Base-by-base conservation (phyloP, 331 rosid genomes). In the Cydonia oblonga region DNA sequence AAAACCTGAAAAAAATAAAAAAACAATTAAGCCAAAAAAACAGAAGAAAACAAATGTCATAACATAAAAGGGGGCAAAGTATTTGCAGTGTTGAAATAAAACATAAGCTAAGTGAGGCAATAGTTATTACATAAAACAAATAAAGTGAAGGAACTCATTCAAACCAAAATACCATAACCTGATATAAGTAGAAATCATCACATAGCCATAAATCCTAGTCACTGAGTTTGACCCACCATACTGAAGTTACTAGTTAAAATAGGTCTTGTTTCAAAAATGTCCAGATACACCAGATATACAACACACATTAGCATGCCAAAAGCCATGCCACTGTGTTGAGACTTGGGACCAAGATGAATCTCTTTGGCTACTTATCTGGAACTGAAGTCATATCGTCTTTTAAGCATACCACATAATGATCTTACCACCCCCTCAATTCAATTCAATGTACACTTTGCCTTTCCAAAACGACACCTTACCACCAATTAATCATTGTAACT, bases 1-100 rank as follows among this genome's bases (percentile, higher is more conserved):
- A 87, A 77, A 89, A 95, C 67, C 99, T 95, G 96, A 28, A 83
- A n/a, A 75, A 2, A 44, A 81, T 66, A 65, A 76, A 0, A 14
- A 16, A 67, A 75, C 64, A 23, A 56, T 71, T 71, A 19, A 68
- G 64, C 49, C 46, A 75, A 79, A 81, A 14, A 10, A 10, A 14
- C 46, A 40, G 1, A 33, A 70, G 65, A 67, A 2, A 61, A 66
- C 32, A 20, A 66, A 54, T n/a, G 60, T 20, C 69, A 60, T 13
- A 26, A 29, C 28, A 51, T 44, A 19, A 65, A n/a, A 69, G 5
- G 8, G 18, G 32, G 18, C 13, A 60, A 64, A 73, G 9, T 46
- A 61, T 6, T 28, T 46, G 42, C 51, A 35, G 10, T 7, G 7
- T 56, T 23, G 11, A 70, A 32, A 53, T 46, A 44, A 26, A 49